Evolutionary conservation across 1,139 yeast species (phyloP), one percentile per base, ranked within the genome.

Genomic region (Suhomyces panamericanus): DNA sequence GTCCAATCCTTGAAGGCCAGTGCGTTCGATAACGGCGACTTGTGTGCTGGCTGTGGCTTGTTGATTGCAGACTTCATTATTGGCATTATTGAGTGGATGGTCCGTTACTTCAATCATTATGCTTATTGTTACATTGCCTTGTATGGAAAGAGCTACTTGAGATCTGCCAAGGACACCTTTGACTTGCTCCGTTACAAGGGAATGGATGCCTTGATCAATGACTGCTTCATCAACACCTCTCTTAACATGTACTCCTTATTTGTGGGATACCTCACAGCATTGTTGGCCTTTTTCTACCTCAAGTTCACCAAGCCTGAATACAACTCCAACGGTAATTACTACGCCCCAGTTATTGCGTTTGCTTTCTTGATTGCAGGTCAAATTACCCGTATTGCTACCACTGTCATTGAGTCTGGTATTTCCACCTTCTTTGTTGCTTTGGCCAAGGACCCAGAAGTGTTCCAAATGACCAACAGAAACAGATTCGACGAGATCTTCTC

Each of bases 41-140:
- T 67, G 32, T 73, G 80, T 61, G 81, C 81, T 16, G 79, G 80
- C 13, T 71, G 83, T 54, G 72, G 81, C 1, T 76, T 73, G 49
- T 70, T 81, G 51, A 66, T 79, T 35, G 67, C 84, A 38, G 89
- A 84, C 54, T 77, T 83, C 64, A 56, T 87, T 35, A 70, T 85
- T 39, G 78, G 81, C 10, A 70, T 86, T 42, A 64, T 90, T 40
- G 89, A 88, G 54, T 87, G 96, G 89, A 59, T 86, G 56, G 87
- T 87, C 22, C 77, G 83, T 53, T 91, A 87, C 72, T 90, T 91
- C 70, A 90, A 91, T 68, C 93, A 87, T 60, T 91, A 89, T 60
- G 96, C 97, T 11, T 88, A 87, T 63, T 85, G 95, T 32, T 89
- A 85, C 58, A 77, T 91, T 57, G 96, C 96, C 0, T 75, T 91